A percentile compares a stretch with the other conserved stretches of the same genome.
These are phyloP conservation scores for Asterophora lycoperdoides DNA, from an alignment of 768 basidiomycete genomes.

Conservation along the genomic window DNA sequence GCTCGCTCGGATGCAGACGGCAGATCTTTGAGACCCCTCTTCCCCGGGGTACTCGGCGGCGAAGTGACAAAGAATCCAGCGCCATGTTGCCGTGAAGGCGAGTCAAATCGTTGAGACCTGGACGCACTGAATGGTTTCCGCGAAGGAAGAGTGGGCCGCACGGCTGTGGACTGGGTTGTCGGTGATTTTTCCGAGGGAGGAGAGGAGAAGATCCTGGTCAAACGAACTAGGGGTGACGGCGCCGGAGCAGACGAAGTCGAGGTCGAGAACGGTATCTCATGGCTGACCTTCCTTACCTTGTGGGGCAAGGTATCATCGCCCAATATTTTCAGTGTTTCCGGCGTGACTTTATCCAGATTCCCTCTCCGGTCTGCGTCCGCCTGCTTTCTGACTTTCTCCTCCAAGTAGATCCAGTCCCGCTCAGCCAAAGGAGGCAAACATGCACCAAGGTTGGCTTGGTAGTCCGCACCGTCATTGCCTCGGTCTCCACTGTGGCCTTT, in stretches of 20 bases:
- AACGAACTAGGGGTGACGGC: neutral
- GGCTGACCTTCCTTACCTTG: constrained; percentile 14
- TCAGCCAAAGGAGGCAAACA: constrained; percentile 38
- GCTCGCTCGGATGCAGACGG: neutral
- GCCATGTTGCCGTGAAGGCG: constrained; percentile 7
- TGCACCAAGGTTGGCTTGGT: constrained; percentile 59
- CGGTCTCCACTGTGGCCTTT: constrained; percentile 70
- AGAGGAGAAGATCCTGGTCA: neutral
- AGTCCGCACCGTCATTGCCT: constrained; percentile 89
- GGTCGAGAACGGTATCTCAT: constrained; percentile 8
- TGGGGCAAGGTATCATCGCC: neutral
- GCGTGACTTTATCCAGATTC: neutral
- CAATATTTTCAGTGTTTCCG: neutral
- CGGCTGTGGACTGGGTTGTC: neutral
- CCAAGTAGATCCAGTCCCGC: constrained; percentile 52
- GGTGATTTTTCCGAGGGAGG: too few species aligned
- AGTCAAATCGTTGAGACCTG: neutral
- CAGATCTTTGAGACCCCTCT: neutral
- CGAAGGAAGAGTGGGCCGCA: neutral
- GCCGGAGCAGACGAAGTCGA: neutral
- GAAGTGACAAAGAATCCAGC: constrained; percentile 6
- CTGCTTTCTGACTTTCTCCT: constrained; percentile 16
- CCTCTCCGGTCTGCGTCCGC: constrained; percentile 4
- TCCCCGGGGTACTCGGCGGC: constrained; percentile 2
- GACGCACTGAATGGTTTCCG: neutral